Evolutionary conservation across 2,329 filamentous ascomycete species (phyloP), one percentile per base, ranked within the genome.

Genomic region (Chalara sp.): DNA sequence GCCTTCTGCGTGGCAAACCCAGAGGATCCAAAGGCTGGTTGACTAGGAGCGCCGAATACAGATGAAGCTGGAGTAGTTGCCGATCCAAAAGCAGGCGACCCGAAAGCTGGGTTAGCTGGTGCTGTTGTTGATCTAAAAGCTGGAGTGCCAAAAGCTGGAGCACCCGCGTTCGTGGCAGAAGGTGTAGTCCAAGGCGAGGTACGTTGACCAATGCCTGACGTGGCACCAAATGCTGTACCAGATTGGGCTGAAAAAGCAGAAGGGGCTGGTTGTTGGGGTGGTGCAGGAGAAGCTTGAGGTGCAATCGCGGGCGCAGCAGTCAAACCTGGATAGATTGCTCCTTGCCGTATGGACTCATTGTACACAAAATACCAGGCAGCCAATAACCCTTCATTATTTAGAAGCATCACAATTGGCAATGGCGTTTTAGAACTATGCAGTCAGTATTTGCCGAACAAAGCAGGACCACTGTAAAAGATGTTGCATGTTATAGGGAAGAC

Each of bases 291-390:
- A 32, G 47, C 44, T 39, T 53, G 51, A 10, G 52, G 58, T 47
- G 56, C 51, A 35, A 54, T 43, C 13, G 48, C 57, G 37, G 54
- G 59, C 32, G 72, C 72, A 43, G 70, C 72, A 40, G 76, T 72
- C 56, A 96, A 73, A 5, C 86, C 87, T 40, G 85, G 79, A 66
- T 90, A 97, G 0, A 81, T 79, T 6, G 80, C 81, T 4, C 84
- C 84, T 59, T 84, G 75, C 53, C 84, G 81, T 54, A 99, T 83
- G 2, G 92, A 90, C 41, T 95, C 89, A 35, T 86, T 81, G 69
- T 96, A 96, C 21, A 97, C 79, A 42, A 97, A 71, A 89, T 92
- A 96, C 90, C 92, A 99, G 10, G 83, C 79, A 44, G 81, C 83
- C 12, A 99, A 73, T 7, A 95, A 72, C 56, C 93, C 93, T 62